phyloP scores from a whole-genome alignment of 2,329 filamentous ascomycete species.

The Aspergillus spinulosporus region DNA sequence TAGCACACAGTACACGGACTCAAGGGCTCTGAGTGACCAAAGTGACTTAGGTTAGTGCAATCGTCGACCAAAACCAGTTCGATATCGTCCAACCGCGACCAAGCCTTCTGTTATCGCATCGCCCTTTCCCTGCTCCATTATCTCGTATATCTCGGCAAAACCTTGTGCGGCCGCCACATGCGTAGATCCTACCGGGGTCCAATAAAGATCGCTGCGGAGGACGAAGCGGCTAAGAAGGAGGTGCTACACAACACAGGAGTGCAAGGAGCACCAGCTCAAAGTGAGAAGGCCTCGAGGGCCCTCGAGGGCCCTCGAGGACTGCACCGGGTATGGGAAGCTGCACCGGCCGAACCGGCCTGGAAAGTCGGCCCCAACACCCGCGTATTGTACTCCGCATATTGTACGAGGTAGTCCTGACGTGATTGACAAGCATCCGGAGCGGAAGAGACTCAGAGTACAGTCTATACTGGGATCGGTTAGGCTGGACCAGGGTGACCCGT shows the following conservation, averaged over 20 bases:
- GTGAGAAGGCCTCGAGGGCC: background rate
- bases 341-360: no score
- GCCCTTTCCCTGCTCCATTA: slow-evolving; percentile 1
- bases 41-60: background rate
- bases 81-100: slow-evolving; percentile 8
- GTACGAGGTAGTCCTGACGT: slow-evolving; percentile 14
- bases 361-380: no score
- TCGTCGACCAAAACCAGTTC: background rate
- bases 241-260: slow-evolving; percentile 7
- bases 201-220: slow-evolving; percentile 1
- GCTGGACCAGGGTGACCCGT: background rate
- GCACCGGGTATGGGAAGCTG: no score
- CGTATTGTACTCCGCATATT: no score
- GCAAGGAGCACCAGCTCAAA: background rate
- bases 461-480: slow-evolving; percentile 3
- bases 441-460: background rate
- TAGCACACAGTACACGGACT: slow-evolving; percentile 4
- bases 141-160: slow-evolving; percentile 1
- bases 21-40: background rate
- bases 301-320: no score
- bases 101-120: background rate
- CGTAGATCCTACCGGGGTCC: slow-evolving; percentile 1
- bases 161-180: slow-evolving; percentile 10
- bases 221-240: background rate
- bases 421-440: slow-evolving; percentile 17